Conservation (phyloP, 2,329 filamentous ascomycete genomes). For the Bimuria novae-zelandiae region DNA sequence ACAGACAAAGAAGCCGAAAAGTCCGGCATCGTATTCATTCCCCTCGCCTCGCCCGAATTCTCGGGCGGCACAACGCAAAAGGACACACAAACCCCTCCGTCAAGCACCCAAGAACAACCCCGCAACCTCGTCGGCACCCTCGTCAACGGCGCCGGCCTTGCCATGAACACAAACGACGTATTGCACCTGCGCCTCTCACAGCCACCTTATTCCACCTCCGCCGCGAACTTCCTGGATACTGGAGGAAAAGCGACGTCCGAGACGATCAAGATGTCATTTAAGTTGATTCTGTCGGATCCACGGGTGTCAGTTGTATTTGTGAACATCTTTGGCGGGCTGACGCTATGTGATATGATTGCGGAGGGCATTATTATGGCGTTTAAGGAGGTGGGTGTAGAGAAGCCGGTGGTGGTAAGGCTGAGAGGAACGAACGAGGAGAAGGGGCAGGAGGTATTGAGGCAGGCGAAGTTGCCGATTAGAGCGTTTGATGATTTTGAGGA, state of each 20-base stretch:
- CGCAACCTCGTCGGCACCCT: slow-evolving; percentile 74
- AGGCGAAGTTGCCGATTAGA: slow-evolving; percentile 69
- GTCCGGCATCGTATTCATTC: slow-evolving; percentile 80
- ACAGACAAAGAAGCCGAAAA: slow-evolving; percentile 67
- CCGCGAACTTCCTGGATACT: slow-evolving; percentile 86
- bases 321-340: slow-evolving; percentile 73
- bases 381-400: slow-evolving; percentile 64
- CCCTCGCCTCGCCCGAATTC: slow-evolving; percentile 45
- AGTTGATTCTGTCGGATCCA: slow-evolving; percentile 71
- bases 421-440: slow-evolving; percentile 74
- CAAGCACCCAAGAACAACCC: slow-evolving; percentile 39
- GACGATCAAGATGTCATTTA: slow-evolving; percentile 78
- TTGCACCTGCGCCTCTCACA: slow-evolving; percentile 67
- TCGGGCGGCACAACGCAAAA: background rate
- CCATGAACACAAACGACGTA: slow-evolving; percentile 89
- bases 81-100: slow-evolving; percentile 11
- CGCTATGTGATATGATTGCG: slow-evolving; percentile 81
- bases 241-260: slow-evolving; percentile 84
- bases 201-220: slow-evolving; percentile 54
- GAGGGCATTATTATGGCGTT: slow-evolving; percentile 75
- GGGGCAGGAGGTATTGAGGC: slow-evolving; percentile 70
- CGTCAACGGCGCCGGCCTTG: slow-evolving; percentile 86
- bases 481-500: slow-evolving; percentile 77
- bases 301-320: slow-evolving; percentile 75
- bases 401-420: slow-evolving; percentile 76